Percentiles rank a stretch among this genome's conserved stretches.
phyloP scores from a whole-genome alignment of 192 early-diverging fungal species.

The Entomortierella parvispora region DNA sequence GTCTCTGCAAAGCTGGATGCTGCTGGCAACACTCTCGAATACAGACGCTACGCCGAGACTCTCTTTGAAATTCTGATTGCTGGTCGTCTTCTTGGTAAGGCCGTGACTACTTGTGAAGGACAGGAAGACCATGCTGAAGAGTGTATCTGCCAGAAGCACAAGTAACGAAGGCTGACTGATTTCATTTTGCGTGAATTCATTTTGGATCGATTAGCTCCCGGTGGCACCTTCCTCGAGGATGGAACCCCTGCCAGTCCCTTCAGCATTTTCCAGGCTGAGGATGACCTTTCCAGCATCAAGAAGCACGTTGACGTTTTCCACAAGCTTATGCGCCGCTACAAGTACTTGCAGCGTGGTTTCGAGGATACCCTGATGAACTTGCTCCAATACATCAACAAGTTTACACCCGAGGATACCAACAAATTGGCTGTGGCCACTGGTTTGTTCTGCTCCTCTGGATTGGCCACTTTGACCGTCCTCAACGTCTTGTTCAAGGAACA shows the following conservation, averaged over 20 bases:
- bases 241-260: conserved; percentile 83
- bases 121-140: conserved; percentile 54
- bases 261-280: conserved; percentile 78
- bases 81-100: conserved; percentile 88
- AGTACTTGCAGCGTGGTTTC: conserved; percentile 89
- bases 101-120: neutral
- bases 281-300: conserved; percentile 74
- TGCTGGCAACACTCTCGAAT: conserved; percentile 89
- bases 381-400: conserved; percentile 92
- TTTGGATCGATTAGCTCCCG: conserved; percentile 67
- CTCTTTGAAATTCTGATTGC: conserved; percentile 94
- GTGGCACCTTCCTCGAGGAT: conserved; percentile 81
- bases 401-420: conserved; percentile 76
- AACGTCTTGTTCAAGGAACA: conserved; percentile 89
- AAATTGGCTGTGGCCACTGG: conserved; percentile 85
- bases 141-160: neutral
- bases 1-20: conserved; percentile 81
- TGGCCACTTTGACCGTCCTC: conserved; percentile 79
- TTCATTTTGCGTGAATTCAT: no score
- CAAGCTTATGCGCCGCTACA: conserved; percentile 92
- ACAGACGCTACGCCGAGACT: conserved; percentile 94
- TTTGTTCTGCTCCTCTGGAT: conserved; percentile 72
- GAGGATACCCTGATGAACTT: conserved; percentile 88
- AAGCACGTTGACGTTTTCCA: conserved; percentile 87
- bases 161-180: no score